A percentile compares a stretch with the other conserved stretches of the same genome.
phyloP scores from a whole-genome alignment of 2,329 filamentous ascomycete species.

The Stenocarpella maydis region DNA sequence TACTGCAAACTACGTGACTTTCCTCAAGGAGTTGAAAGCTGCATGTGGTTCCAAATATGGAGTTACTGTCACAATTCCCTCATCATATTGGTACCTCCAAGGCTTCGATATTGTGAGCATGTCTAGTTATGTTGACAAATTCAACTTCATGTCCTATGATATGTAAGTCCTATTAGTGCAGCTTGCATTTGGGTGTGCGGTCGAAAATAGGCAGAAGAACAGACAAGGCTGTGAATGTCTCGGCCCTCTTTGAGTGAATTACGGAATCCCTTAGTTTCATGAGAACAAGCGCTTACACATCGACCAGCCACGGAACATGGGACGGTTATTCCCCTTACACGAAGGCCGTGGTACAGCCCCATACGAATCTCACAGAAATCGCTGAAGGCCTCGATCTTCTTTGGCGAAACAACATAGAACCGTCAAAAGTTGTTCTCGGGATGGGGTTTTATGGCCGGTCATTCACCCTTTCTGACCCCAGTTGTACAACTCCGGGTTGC shows the following conservation, averaged over 20 bases:
- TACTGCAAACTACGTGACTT: constrained; percentile 38
- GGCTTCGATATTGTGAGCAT: constrained; percentile 39
- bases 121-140: neutral
- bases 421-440: neutral
- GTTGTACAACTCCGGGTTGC: neutral
- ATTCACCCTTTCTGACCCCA: neutral
- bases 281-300: neutral
- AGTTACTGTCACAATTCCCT: constrained; percentile 41
- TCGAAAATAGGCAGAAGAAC: no score
- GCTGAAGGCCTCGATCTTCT: constrained; percentile 18
- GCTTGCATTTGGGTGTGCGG: no score
- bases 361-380: constrained; percentile 11
- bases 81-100: constrained; percentile 43
- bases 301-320: neutral
- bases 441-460: constrained; percentile 1
- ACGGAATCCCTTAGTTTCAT: no score
- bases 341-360: constrained; percentile 26
- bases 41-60: constrained; percentile 33
- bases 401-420: neutral
- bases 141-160: constrained; percentile 21
- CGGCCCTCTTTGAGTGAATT: no score
- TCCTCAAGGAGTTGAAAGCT: constrained; percentile 39
- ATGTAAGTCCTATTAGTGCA: neutral
- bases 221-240: no score
- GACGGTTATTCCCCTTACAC: neutral